A percentile compares a stretch with the other conserved stretches of the same genome.
phyloP scores from a whole-genome alignment of 176 grass and related monocot species.

The Triticum timopheevii region DNA sequence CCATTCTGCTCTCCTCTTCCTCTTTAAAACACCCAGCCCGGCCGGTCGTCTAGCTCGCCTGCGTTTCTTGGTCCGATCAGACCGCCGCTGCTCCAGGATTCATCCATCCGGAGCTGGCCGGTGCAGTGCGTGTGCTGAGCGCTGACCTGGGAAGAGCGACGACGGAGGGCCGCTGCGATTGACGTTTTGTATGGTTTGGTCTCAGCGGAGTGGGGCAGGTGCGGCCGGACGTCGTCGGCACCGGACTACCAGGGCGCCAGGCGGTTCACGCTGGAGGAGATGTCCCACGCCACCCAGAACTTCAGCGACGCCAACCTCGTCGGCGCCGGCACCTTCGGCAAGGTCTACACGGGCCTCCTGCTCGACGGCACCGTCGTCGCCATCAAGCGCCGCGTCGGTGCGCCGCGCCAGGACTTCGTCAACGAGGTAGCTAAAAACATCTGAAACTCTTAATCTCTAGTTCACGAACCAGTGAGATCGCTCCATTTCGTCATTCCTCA shows the following conservation, averaged over 20 bases:
- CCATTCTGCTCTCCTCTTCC: neutral
- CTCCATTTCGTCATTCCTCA: too few relatives aligned
- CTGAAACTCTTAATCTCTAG: neutral
- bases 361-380: slow-evolving; percentile 91
- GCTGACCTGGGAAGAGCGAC: too few relatives aligned
- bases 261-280: slow-evolving; percentile 75
- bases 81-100: too few relatives aligned
- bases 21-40: slow-evolving; percentile 33
- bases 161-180: too few relatives aligned
- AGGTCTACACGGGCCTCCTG: slow-evolving; percentile 87
- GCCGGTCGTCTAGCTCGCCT: too few relatives aligned
- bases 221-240: slow-evolving; percentile 48
- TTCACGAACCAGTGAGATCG: too few relatives aligned
- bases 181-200: neutral
- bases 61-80: too few relatives aligned
- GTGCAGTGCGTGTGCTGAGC: too few relatives aligned
- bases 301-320: slow-evolving; percentile 82
- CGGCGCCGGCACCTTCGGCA: slow-evolving; percentile 74
- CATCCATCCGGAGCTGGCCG: too few relatives aligned
- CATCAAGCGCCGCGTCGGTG: slow-evolving; percentile 58
- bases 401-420: slow-evolving; percentile 54
- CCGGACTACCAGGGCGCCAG: slow-evolving; percentile 52
- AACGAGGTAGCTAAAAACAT: slow-evolving; percentile 50
- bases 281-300: slow-evolving; percentile 76
- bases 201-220: slow-evolving; percentile 75